Conservation (phyloP, 2,329 filamentous ascomycete species). For the Colletotrichum higginsianum region DNA sequence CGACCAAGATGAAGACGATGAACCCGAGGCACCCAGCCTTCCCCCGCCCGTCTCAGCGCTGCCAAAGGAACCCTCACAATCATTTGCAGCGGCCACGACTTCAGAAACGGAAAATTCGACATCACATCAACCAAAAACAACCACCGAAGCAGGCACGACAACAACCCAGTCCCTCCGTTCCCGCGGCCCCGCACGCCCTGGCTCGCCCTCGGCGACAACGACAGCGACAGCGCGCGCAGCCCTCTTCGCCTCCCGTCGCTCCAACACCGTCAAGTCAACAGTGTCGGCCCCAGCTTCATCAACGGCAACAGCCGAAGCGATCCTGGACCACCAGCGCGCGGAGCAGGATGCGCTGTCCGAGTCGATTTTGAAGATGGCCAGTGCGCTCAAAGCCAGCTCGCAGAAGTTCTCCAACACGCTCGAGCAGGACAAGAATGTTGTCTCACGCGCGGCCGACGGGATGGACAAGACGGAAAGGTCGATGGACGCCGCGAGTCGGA, state of each 20-base stretch:
- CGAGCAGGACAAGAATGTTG: slow-evolving; percentile 79
- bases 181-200: slow-evolving; percentile 47
- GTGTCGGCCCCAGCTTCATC: slow-evolving; percentile 54
- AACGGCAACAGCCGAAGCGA: slow-evolving; percentile 74
- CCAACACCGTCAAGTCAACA: slow-evolving; percentile 45
- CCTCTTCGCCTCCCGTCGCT: slow-evolving; percentile 59
- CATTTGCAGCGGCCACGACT: not conserved
- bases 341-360: slow-evolving; percentile 89
- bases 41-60: slow-evolving; percentile 18
- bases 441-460: slow-evolving; percentile 79
- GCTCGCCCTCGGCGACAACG: slow-evolving; percentile 44
- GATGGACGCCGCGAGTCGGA: slow-evolving; percentile 81
- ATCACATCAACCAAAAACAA: slow-evolving; percentile 47
- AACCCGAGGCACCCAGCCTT: slow-evolving; percentile 24
- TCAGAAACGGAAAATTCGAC: slow-evolving; percentile 14
- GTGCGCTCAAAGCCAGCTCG: slow-evolving; percentile 82
- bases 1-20: slow-evolving; percentile 41
- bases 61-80: slow-evolving; percentile 5
- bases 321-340: slow-evolving; percentile 81
- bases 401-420: slow-evolving; percentile 79
- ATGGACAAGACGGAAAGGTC: slow-evolving; percentile 83
- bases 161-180: slow-evolving; percentile 55
- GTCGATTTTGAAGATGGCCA: slow-evolving; percentile 86
- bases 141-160: slow-evolving; percentile 4
- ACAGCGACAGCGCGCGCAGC: slow-evolving; percentile 58